Evolutionary conservation across 75 land plant species (phyloP).

Genomic region (Cryptomeria japonica): DNA sequence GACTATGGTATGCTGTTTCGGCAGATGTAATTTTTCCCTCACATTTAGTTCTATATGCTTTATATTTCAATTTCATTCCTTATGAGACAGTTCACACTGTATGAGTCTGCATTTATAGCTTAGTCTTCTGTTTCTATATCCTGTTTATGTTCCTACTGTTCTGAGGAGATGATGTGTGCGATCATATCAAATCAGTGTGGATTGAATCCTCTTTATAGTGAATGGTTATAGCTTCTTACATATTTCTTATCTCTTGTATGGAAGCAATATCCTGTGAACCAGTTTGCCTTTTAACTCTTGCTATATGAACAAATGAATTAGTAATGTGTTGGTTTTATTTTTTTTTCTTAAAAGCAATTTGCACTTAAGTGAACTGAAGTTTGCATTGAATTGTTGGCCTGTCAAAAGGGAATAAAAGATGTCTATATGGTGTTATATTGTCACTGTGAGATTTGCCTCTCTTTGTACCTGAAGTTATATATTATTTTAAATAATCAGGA

Average conservation of each 20-base stretch:
- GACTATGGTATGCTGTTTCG: constrained; percentile 65
- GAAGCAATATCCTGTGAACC: background rate
- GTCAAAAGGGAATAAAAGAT: background rate
- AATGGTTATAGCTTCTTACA: background rate
- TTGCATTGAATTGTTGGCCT: background rate
- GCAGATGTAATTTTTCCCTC: background rate
- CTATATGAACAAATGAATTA: too few relatives aligned
- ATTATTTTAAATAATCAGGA: too few relatives aligned
- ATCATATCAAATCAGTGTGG: background rate
- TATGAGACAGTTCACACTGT: background rate
- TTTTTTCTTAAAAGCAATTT: background rate
- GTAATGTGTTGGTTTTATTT: background rate
- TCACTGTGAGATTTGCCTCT: too few relatives aligned
- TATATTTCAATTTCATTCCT: background rate
- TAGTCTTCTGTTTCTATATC: background rate
- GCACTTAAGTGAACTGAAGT: background rate
- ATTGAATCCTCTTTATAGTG: background rate
- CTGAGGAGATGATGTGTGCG: background rate
- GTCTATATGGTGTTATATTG: background rate
- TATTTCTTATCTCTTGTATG: background rate
- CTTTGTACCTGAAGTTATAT: too few relatives aligned
- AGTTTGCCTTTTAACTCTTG: too few relatives aligned
- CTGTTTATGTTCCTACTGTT: background rate
- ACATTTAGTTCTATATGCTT: background rate
- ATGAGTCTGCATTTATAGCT: background rate